phyloP scores from a whole-genome alignment of 164 flowering plant species.

The Brasenia schreberi region DNA sequence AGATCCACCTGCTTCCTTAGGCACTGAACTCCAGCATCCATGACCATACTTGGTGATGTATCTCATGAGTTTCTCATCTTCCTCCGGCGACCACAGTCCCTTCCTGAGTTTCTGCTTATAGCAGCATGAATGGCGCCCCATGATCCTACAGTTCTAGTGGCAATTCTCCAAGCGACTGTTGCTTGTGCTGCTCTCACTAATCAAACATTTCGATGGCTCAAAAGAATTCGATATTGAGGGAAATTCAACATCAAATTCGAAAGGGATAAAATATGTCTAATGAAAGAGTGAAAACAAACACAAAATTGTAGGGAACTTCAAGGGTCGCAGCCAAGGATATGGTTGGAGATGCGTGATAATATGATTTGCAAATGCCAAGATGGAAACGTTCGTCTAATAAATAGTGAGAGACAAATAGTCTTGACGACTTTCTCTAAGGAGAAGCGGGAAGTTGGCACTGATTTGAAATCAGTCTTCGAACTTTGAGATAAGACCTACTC shows the following conservation, averaged over 20 bases:
- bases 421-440: constrained; percentile 8
- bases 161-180: constrained; percentile 14
- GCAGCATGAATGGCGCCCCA: constrained; percentile 96
- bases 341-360: constrained; percentile 16
- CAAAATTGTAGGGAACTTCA: background rate
- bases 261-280: background rate
- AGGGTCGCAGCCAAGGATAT: constrained; percentile 14
- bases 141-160: constrained; percentile 7
- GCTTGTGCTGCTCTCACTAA: background rate
- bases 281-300: background rate
- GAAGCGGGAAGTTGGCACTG: background rate
- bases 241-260: background rate
- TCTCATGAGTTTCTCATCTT: constrained; percentile 76
- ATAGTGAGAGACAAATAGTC: constrained; percentile 13
- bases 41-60: constrained; percentile 78
- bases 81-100: constrained; percentile 95
- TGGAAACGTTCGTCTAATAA: constrained; percentile 25
- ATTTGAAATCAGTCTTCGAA: constrained; percentile 9
- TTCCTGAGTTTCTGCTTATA: constrained; percentile 91
- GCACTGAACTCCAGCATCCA: constrained; percentile 98
- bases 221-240: background rate
- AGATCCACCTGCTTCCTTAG: constrained; percentile 62
- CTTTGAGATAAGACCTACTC: too few species aligned
- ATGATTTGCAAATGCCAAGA: constrained; percentile 25
- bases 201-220: background rate